Conservation (phyloP, 441 rosid genomes). For the Jatropha multifida region DNA sequence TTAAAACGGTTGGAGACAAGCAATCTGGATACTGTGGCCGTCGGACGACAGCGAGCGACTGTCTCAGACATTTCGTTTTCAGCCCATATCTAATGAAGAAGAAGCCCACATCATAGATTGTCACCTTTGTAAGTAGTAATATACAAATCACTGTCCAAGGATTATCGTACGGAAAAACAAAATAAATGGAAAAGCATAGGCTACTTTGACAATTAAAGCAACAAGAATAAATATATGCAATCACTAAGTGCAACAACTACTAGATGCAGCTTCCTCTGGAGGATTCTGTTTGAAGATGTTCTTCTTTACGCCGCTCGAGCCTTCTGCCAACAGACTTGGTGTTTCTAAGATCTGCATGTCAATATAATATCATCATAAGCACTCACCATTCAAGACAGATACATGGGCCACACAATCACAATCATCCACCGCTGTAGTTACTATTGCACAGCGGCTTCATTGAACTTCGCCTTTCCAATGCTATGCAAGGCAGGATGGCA, state of each 20-base stretch:
- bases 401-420: background rate
- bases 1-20: too few relatives aligned
- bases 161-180: background rate
- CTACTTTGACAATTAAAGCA: background rate
- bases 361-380: constrained; percentile 3
- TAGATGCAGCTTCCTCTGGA: constrained; percentile 44
- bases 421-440: background rate
- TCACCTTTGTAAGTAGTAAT: background rate
- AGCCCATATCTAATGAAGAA: too few relatives aligned
- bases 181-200: background rate
- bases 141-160: constrained; percentile 3
- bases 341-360: constrained; percentile 77
- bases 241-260: constrained; percentile 65
- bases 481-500: background rate
- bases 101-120: background rate
- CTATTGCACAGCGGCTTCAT: background rate
- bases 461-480: background rate
- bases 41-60: too few relatives aligned
- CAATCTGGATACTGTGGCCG: too few relatives aligned
- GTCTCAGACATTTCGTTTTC: too few relatives aligned
- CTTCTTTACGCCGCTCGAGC: constrained; percentile 73
- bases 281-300: constrained; percentile 85
- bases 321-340: constrained; percentile 78
- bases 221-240: background rate
- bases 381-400: background rate